A percentile compares a stretch with the other conserved stretches of the same genome.
phyloP scores from a whole-genome alignment of 2,329 filamentous ascomycete genomes.

The Alternaria gansuensis region DNA sequence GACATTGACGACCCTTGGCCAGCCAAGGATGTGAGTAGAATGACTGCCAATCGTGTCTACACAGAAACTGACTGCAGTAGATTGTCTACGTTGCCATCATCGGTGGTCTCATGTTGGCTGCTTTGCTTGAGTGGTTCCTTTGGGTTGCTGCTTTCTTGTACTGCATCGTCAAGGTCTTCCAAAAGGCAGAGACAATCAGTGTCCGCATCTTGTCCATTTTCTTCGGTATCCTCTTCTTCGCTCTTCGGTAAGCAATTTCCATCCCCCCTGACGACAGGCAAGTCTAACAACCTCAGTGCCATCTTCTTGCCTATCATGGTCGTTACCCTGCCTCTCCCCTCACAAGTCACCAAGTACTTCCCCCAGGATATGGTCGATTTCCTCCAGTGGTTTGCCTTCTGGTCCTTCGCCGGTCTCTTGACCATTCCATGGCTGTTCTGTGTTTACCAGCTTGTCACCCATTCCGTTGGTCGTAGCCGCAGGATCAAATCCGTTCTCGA shows the following conservation, averaged over 20 bases:
- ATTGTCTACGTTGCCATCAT: conserved; percentile 86
- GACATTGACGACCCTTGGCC: conserved; percentile 52
- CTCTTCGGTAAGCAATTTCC: conserved; percentile 69
- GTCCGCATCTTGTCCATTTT: conserved; percentile 79
- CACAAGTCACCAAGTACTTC: conserved; percentile 75
- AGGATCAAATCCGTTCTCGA: conserved; percentile 85
- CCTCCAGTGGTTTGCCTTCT: conserved; percentile 96
- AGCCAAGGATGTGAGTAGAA: conserved; percentile 52
- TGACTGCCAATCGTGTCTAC: background rate
- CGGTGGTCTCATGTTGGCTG: conserved; percentile 81
- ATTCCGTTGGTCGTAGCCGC: conserved; percentile 81
- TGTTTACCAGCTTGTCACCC: conserved; percentile 88
- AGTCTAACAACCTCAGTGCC: conserved; percentile 60
- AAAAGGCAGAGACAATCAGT: conserved; percentile 88
- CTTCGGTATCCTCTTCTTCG: conserved; percentile 76
- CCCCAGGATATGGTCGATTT: conserved; percentile 72
- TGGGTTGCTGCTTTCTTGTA: conserved; percentile 96
- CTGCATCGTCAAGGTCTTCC: conserved; percentile 85
- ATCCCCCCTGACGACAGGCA: too few relatives aligned
- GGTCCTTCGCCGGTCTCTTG: conserved; percentile 85
- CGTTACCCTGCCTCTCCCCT: conserved; percentile 85
- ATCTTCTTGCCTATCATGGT: conserved; percentile 95
- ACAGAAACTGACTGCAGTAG: conserved; percentile 58
- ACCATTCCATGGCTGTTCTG: conserved; percentile 93
- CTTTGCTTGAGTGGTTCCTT: conserved; percentile 90